Base-by-base conservation (phyloP, 768 basidiomycete species). In the Hebeloma cylindrosporum region DNA sequence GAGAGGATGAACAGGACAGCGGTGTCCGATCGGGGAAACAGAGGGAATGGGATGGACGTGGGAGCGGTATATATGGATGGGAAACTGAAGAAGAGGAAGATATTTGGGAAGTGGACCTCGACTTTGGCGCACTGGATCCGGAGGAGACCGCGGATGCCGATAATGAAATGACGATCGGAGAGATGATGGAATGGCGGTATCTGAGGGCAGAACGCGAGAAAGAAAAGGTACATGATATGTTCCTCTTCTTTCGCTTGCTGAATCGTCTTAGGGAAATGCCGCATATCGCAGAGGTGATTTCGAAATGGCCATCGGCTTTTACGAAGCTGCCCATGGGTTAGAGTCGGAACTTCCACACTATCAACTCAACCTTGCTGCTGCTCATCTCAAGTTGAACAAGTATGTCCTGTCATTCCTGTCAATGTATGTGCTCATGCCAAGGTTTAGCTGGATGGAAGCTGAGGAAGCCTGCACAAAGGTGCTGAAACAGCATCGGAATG, bases 301-400 rank as follows among this genome's bases (percentile, higher is more conserved):
- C 48, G 62, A 68, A 11, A 53, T 54, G 3, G 86, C 86, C 0
- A 74, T 84, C 41, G 57, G 68, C 41, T 71, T 74, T 43, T 88
- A 88, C 60, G 71, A 78, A 56, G 61, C 65, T 4, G 86, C 86
- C 1, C 70, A 80, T 57, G 54, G 69, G 5, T 82, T 83, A 31
- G 85, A 88, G 54, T 77, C 84, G 2, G 86, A 88, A 59, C 61
- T 88, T 49, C 83, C 86, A 1, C 79, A 84, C 54, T 88, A 88
- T 53, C 81, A 85, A 56, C 75, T 88, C 26, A 88, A 88, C 55
- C 72, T 88, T 18, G 86, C 86, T 3, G 85, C 85, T 1, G 85
- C 86, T 0, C 73, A 87, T 59, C 61, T 88, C 26, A 88, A 88
- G 57, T 63, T 88, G 35, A 68, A 70, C 63, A 78, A 83, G 86